Percentiles rank a stretch among this genome's conserved stretches.
Conservation (phyloP, 1,284 basidiomycete genomes). For the Exobasidium cylindrosporum region DNA sequence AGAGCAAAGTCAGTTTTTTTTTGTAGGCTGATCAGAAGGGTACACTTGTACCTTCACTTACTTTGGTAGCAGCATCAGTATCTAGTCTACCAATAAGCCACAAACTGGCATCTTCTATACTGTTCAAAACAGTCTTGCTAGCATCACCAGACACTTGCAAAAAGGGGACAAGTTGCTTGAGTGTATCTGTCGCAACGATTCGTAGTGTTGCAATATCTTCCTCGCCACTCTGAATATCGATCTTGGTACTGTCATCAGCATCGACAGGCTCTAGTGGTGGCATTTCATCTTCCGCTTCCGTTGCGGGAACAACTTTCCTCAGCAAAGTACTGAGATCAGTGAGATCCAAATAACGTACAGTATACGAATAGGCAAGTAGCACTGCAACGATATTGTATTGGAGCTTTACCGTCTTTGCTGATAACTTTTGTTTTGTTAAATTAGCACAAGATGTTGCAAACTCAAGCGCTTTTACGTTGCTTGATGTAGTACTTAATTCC, state of each 20-base stretch:
- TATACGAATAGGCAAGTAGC: neutral
- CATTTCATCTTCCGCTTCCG: neutral
- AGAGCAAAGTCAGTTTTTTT: too few relatives aligned
- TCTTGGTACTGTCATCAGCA: neutral
- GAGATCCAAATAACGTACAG: neutral
- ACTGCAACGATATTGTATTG: neutral
- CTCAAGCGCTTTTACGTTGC: neutral
- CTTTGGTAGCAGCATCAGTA: neutral
- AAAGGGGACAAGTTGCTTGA: neutral
- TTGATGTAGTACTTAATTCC: neutral
- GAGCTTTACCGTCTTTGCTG: neutral
- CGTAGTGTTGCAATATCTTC: neutral
- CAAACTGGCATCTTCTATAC: conserved; percentile 1
- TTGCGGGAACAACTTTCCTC: neutral
- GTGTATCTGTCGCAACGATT: neutral
- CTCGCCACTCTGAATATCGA: neutral
- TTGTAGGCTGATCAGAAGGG: neutral
- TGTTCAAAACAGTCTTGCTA: neutral
- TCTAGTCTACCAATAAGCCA: conserved; percentile 4
- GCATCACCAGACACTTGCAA: neutral
- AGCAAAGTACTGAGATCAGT: neutral
- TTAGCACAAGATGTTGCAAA: too few relatives aligned
- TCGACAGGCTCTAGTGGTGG: neutral
- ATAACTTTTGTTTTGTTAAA: neutral
- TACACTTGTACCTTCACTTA: neutral